Percentiles rank a stretch among this genome's conserved stretches.
These are phyloP conservation scores for Aspergillus puulaauensis DNA, from an alignment of 2,329 filamentous ascomycete genomes.

Conservation along the genomic window DNA sequence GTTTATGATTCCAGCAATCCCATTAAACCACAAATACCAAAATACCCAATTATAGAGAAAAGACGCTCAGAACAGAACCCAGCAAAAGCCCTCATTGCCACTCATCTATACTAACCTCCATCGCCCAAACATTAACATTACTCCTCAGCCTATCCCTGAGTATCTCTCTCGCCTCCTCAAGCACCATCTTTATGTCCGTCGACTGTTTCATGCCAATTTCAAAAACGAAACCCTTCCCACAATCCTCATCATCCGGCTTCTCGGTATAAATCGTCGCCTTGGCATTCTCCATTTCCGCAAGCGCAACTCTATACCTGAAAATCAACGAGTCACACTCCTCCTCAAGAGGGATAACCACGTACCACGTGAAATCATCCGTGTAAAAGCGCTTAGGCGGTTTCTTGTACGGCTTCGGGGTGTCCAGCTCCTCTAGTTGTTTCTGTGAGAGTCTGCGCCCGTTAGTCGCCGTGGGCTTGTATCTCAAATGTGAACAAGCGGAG, in stretches of 20 bases:
- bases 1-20: background rate
- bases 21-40: background rate
- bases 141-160: background rate
- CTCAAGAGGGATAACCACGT: slow-evolving; percentile 10
- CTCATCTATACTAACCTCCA: background rate
- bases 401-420: background rate
- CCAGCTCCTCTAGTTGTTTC: background rate
- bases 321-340: background rate
- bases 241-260: background rate
- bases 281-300: background rate
- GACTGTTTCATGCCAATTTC: background rate
- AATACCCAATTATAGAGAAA: background rate
- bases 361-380: background rate
- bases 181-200: background rate
- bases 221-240: background rate
- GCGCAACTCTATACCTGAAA: slow-evolving; percentile 1
- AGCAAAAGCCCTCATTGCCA: background rate
- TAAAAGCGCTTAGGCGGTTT: background rate
- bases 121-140: background rate
- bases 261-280: background rate
- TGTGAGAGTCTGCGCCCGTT: too few relatives aligned
- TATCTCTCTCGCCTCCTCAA: background rate
- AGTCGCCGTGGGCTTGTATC: background rate
- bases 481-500: slow-evolving; percentile 2
- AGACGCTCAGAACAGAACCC: background rate